A percentile compares a stretch with the other conserved stretches of the same genome.
phyloP scores from a whole-genome alignment of 495 filamentous ascomycete genomes.

The Amphirosellinia nigrospora region DNA sequence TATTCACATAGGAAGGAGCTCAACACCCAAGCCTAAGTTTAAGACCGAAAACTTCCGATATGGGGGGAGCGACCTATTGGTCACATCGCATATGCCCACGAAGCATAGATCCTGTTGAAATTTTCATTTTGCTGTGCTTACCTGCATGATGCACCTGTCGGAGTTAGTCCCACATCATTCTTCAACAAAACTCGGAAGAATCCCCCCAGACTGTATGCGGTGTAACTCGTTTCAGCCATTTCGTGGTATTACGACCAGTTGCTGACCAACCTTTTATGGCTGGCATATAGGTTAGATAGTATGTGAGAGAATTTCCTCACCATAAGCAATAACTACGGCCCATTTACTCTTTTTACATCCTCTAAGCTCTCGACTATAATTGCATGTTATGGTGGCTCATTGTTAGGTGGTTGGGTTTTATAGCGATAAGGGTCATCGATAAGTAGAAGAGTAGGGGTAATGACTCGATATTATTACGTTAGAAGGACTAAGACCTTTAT shows the following conservation, averaged over 20 bases:
- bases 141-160: constrained; percentile 14
- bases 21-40: background rate
- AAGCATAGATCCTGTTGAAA: background rate
- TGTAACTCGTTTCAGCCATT: background rate
- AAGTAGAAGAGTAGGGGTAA: no score
- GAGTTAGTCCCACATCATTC: background rate
- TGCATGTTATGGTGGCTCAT: no score
- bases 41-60: background rate
- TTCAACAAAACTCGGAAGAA: background rate
- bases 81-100: background rate
- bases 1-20: background rate
- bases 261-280: background rate
- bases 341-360: background rate
- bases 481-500: no score
- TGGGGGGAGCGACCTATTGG: constrained; percentile 1
- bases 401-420: background rate
- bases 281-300: background rate
- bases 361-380: no score
- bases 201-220: background rate
- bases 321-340: background rate
- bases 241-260: background rate
- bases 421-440: no score
- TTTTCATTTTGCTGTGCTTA: background rate
- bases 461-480: no score
- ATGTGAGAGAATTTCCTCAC: background rate